Percentiles rank a stretch among this genome's conserved stretches.
phyloP scores from a whole-genome alignment of 306 rosid species.

The Cyamopsis tetragonoloba region DNA sequence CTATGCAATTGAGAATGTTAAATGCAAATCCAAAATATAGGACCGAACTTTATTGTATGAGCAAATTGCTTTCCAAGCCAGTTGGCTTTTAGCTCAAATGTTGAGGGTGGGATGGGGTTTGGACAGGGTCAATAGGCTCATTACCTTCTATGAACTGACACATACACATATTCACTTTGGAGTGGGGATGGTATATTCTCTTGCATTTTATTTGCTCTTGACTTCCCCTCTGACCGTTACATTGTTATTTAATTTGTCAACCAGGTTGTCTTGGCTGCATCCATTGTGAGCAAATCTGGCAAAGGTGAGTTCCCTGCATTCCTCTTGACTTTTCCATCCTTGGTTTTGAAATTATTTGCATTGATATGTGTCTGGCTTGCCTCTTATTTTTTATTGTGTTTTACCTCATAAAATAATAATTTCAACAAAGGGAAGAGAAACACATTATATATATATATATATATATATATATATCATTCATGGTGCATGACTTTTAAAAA shows the following conservation, averaged over 20 bases:
- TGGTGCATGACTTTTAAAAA: not conserved
- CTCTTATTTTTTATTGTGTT: slow-evolving; percentile 7
- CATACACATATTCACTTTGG: not conserved
- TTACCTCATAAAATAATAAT: not conserved
- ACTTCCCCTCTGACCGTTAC: not conserved
- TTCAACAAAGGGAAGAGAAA: not conserved
- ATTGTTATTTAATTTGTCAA: slow-evolving; percentile 20
- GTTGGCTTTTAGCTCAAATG: not conserved
- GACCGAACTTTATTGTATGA: not conserved
- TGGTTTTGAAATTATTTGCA: not conserved
- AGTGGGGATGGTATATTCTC: not conserved
- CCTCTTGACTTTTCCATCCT: not conserved
- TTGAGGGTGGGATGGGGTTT: not conserved
- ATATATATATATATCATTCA: no score
- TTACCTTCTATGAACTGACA: not conserved
- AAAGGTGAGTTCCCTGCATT: slow-evolving; percentile 58
- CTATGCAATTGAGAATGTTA: not conserved
- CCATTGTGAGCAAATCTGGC: slow-evolving; percentile 84
- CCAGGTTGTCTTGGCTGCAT: slow-evolving; percentile 96
- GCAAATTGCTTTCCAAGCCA: not conserved
- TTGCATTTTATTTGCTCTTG: not conserved
- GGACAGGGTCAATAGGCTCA: not conserved
- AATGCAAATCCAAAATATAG: not conserved
- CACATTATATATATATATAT: not conserved
- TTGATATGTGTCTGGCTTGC: not conserved